phyloP scores from a whole-genome alignment of 768 basidiomycete species.

The Lactarius pseudohatsudake region DNA sequence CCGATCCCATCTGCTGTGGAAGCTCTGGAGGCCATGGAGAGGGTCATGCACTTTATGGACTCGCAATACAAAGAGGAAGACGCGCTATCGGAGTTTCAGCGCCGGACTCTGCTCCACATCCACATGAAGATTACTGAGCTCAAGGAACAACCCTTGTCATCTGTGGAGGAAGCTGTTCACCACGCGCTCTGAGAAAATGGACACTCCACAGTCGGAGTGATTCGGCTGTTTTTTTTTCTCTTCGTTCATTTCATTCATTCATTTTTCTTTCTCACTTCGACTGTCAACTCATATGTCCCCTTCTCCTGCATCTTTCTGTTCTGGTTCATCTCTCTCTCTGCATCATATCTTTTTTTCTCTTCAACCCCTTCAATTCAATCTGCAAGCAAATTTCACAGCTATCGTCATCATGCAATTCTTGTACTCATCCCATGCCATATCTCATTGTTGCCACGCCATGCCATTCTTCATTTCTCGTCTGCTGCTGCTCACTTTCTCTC shows the following conservation, averaged over 20 bases:
- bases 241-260: background rate
- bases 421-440: conserved; percentile 31
- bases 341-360: conserved; percentile 23
- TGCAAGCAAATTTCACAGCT: conserved; percentile 28
- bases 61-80: conserved; percentile 42
- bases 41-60: conserved; percentile 54
- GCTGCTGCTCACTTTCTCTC: background rate
- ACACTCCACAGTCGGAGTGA: conserved; percentile 17
- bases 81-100: conserved; percentile 49
- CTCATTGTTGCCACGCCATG: conserved; percentile 31
- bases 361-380: conserved; percentile 20
- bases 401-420: conserved; percentile 32
- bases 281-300: conserved; percentile 12
- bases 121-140: conserved; percentile 30
- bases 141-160: conserved; percentile 22
- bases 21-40: conserved; percentile 55
- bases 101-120: conserved; percentile 49
- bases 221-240: background rate
- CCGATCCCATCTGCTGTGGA: conserved; percentile 43
- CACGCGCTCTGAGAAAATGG: conserved; percentile 22
- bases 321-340: conserved; percentile 25
- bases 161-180: conserved; percentile 18
- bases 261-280: background rate
- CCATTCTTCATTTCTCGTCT: background rate
- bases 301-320: conserved; percentile 16